Percentiles rank a stretch among this genome's conserved stretches.
Evolutionary conservation across 2,329 filamentous ascomycete genomes (phyloP).

Genomic region (Ceratocystis ficicola): DNA sequence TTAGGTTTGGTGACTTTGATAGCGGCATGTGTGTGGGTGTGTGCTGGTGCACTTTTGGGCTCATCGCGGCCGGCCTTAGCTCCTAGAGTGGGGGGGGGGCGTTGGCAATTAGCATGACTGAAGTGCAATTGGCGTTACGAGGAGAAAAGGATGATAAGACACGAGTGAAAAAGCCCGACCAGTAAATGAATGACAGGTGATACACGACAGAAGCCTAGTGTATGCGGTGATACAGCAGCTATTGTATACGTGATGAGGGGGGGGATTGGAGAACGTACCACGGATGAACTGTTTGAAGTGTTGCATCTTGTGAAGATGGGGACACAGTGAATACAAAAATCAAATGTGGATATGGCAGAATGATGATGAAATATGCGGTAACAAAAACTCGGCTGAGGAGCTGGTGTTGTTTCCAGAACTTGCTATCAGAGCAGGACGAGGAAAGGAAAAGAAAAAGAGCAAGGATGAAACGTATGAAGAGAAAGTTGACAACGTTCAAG

Average conservation of each 20-base stretch:
- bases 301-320: slow-evolving; percentile 14
- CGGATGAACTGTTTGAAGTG: slow-evolving; percentile 22
- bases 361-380: background rate
- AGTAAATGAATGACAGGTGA: background rate
- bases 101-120: background rate
- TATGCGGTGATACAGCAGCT: background rate
- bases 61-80: slow-evolving; percentile 21
- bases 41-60: slow-evolving; percentile 4
- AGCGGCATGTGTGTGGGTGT: slow-evolving; percentile 4
- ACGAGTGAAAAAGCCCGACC: background rate
- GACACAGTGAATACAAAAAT: slow-evolving; percentile 3
- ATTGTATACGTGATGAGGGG: background rate
- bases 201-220: background rate
- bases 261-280: slow-evolving; percentile 17
- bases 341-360: background rate
- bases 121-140: background rate
- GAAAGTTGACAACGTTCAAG: background rate
- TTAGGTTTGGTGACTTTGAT: slow-evolving; percentile 1
- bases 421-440: background rate
- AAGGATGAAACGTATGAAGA: background rate
- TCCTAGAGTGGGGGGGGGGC: background rate
- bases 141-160: background rate
- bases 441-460: background rate
- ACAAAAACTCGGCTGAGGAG: background rate
- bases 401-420: background rate